Base-by-base conservation (phyloP, 768 basidiomycete genomes). In the Rhodotorula kratochvilovae region DNA sequence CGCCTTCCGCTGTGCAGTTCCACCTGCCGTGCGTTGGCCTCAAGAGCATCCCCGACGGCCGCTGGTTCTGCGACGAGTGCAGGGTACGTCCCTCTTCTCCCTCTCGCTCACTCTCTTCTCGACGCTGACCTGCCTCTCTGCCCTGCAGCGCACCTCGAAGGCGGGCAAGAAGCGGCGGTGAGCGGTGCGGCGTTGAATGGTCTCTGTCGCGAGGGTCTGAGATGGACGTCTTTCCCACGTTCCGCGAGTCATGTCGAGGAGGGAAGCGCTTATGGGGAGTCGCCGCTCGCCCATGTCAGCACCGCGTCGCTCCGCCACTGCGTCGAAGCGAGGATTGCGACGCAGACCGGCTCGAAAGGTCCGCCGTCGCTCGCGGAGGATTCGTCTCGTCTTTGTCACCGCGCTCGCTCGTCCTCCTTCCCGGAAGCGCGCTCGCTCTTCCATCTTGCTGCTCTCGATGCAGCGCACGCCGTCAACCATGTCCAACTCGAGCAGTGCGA, bases 11-110 rank as follows among this genome's bases (percentile, higher is more conserved):
- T 27, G 25, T 50, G 46, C 64, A 75, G 73, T 76, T 76, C 71
- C 75, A 76, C 39, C 63, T 76, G 6, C 53, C 63, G 4, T 76
- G 75, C 31, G 71, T 73, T 27, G 75, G 75, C 4, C 71, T 76
- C 60, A 66, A 70, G 64, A 67, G 65, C 23, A 73, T 71, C 55
- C 75, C 75, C 1, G 71, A 76, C 33, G 75, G 75, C 13, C 51
- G 66, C 10, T 76, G 75, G 75, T 72, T 67, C 67, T 70, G 69
- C 64, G 59, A 68, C 58, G 67, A 71, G 51, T 75, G 76, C 67
- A 51, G 59, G 43, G 71, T 72, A 35, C 54, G 70, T 42, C 55
- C 6, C 8, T 17, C 55, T 29, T 31, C 23, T 54, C 45, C 29
- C 5, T 31, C 7, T 61, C 29, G 35, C 17, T 23, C 17, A 17